Evolutionary conservation across 2,329 filamentous ascomycete genomes (phyloP).

Genomic region (Chalaropsis ovoidea): DNA sequence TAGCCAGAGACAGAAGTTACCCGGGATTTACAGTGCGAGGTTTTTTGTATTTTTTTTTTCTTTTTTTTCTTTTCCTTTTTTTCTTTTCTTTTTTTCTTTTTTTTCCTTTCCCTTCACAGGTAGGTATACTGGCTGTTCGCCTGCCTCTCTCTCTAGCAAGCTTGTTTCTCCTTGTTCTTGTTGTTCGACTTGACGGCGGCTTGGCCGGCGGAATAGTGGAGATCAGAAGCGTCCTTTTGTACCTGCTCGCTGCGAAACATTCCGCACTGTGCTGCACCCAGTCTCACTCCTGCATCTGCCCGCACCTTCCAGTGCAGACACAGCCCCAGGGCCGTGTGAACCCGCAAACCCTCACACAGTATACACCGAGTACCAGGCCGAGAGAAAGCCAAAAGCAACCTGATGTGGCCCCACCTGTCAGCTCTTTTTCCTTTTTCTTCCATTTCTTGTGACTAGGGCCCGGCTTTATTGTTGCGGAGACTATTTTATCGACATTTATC

Average conservation of each 20-base stretch:
- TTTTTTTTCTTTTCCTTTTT: neutral
- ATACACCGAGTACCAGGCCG: slow-evolving; percentile 19
- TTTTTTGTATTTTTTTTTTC: neutral
- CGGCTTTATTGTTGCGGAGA: neutral
- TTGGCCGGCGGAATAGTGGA: slow-evolving; percentile 48
- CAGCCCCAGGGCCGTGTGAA: neutral
- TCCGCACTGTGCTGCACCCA: neutral
- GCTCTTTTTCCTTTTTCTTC: slow-evolving; percentile 15
- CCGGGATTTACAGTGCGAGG: neutral
- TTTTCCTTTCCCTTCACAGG: too few species aligned
- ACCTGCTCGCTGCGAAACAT: neutral
- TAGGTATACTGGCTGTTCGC: too few species aligned
- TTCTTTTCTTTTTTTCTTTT: neutral
- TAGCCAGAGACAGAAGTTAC: slow-evolving; percentile 3
- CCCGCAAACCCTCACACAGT: neutral
- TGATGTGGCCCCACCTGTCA: slow-evolving; percentile 14
- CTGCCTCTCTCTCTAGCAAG: neutral
- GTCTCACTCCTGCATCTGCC: neutral
- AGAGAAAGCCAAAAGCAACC: slow-evolving; percentile 14
- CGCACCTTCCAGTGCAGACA: neutral
- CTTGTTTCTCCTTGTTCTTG: neutral
- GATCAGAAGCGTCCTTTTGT: neutral
- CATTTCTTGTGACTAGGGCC: neutral
- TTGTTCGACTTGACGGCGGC: slow-evolving; percentile 42
- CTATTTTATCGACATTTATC: slow-evolving; percentile 9